Evolutionary conservation across 2,329 filamentous ascomycete genomes (phyloP).

Genomic region (Sarocladium brachiariae): DNA sequence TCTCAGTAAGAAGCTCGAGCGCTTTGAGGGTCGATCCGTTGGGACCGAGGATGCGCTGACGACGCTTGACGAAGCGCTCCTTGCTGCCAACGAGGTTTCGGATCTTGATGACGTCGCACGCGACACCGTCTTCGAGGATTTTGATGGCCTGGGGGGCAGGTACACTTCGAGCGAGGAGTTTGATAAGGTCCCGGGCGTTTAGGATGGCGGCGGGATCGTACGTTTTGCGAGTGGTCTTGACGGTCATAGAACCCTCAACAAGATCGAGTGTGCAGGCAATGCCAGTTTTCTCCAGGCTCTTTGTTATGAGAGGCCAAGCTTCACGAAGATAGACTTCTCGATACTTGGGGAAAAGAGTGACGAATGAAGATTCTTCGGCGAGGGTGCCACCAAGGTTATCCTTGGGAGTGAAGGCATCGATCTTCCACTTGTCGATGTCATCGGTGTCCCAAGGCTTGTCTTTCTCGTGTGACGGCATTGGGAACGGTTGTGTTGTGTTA

Average conservation of each 20-base stretch:
- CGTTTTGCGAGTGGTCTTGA: conserved; percentile 88
- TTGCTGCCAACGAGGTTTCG: conserved; percentile 85
- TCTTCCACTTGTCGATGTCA: conserved; percentile 95
- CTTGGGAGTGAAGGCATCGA: conserved; percentile 76
- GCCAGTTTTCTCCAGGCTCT: conserved; percentile 76
- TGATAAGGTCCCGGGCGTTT: conserved; percentile 90
- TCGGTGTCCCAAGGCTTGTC: conserved; percentile 96
- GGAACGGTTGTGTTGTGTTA: not conserved
- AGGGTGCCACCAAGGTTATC: conserved; percentile 85
- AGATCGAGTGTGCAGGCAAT: conserved; percentile 90
- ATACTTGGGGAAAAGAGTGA: conserved; percentile 88
- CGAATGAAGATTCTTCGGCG: conserved; percentile 86
- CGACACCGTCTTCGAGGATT: conserved; percentile 85
- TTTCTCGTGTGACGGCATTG: conserved; percentile 80
- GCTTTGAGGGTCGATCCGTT: conserved; percentile 91
- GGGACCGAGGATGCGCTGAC: conserved; percentile 87
- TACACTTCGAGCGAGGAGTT: conserved; percentile 83
- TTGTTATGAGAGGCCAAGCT: conserved; percentile 86
- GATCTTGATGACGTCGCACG: conserved; percentile 95
- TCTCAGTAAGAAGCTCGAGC: conserved; percentile 82
- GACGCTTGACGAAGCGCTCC: conserved; percentile 88
- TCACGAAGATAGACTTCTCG: conserved; percentile 90
- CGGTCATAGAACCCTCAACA: conserved; percentile 92
- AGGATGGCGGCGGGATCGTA: conserved; percentile 89
- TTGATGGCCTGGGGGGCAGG: conserved; percentile 90